Evolutionary conservation across 83 land plant genomes (phyloP).

Genomic region (Picea abies): DNA sequence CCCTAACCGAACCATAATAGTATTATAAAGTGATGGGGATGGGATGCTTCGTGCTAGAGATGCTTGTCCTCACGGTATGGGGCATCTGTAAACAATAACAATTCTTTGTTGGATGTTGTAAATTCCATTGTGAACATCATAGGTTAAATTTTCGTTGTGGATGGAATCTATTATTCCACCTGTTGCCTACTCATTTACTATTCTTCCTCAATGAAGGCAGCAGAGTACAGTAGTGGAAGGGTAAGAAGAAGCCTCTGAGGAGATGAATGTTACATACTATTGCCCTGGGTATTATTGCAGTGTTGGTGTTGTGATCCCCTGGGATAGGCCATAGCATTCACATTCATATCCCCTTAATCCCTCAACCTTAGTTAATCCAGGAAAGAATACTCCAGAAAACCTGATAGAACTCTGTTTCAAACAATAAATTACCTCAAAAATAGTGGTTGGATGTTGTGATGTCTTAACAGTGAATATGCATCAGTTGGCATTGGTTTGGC

Average conservation of each 20-base stretch:
- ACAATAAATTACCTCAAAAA: no score
- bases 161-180: neutral
- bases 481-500: no score
- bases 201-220: no score
- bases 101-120: neutral
- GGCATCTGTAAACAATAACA: neutral
- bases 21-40: neutral
- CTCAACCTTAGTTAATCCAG: no score
- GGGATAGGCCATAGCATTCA: constrained; percentile 9
- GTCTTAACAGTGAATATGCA: no score
- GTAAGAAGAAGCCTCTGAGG: neutral
- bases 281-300: constrained; percentile 5
- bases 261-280: neutral
- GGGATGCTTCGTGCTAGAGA: neutral
- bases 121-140: neutral
- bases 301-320: neutral
- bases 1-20: no score
- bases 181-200: no score
- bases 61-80: neutral
- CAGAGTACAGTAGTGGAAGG: no score
- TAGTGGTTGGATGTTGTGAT: no score
- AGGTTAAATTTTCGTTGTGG: neutral
- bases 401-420: no score
- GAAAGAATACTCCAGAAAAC: no score
- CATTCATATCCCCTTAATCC: neutral